These are phyloP conservation scores for Lachancea kluyveri DNA, from an alignment of 805 yeast genomes.

Conservation along the genomic window DNA sequence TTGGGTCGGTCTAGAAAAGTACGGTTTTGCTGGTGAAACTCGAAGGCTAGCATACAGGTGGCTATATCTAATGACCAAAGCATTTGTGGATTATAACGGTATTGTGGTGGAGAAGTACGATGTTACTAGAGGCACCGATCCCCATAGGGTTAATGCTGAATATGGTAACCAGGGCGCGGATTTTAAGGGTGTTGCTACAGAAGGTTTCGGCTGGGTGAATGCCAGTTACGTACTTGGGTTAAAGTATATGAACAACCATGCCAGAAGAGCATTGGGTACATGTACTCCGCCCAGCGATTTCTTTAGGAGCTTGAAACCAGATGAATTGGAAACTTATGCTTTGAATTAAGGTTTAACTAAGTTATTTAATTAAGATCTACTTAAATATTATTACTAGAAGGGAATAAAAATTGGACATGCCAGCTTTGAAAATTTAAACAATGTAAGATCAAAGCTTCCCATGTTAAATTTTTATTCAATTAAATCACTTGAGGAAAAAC, in stretches of 20 bases:
- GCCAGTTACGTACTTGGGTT: slow-evolving; percentile 76
- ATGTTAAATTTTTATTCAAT: no score
- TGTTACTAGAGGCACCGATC: slow-evolving; percentile 74
- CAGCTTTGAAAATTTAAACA: no score
- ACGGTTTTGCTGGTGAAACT: slow-evolving; percentile 61
- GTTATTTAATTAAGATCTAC: no score
- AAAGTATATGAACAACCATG: slow-evolving; percentile 56
- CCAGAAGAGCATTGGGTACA: slow-evolving; percentile 72
- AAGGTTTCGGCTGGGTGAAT: slow-evolving; percentile 98
- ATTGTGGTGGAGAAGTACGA: slow-evolving; percentile 94
- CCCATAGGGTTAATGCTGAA: slow-evolving; percentile 91
- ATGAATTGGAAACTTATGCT: slow-evolving; percentile 36
- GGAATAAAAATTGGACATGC: no score
- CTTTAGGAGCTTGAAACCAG: slow-evolving; percentile 40
- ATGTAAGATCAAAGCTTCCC: no score
- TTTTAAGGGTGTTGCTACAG: slow-evolving; percentile 87
- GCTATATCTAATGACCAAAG: slow-evolving; percentile 83
- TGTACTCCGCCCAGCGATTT: slow-evolving; percentile 67
- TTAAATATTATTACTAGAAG: no score
- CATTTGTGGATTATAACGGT: slow-evolving; percentile 89
- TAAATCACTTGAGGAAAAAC: no score
- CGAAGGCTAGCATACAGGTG: slow-evolving; percentile 76
- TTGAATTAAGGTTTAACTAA: no score
- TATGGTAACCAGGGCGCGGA: slow-evolving; percentile 96
- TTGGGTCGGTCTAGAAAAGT: slow-evolving; percentile 77